Conservation (phyloP, 768 basidiomycete genomes). For the Mycena belliarum region DNA sequence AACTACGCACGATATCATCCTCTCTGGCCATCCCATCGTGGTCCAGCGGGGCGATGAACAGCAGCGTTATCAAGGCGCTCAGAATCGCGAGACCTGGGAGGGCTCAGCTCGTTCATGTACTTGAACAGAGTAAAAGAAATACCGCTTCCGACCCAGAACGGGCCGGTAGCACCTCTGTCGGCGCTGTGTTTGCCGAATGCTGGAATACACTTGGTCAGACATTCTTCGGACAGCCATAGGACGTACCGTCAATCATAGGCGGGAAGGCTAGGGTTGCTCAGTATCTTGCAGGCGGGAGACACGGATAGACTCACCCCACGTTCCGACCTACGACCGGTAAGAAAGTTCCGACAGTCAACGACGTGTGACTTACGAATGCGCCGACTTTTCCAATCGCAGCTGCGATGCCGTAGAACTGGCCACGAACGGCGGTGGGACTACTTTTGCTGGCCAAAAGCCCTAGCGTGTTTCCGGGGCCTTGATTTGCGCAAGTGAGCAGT, state of each 20-base stretch:
- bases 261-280: constrained; percentile 52
- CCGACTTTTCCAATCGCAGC: constrained; percentile 87
- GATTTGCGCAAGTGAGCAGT: constrained; percentile 27
- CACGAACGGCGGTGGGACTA: constrained; percentile 83
- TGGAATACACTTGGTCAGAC: constrained; percentile 24
- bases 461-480: constrained; percentile 84
- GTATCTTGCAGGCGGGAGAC: neutral
- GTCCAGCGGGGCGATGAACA: constrained; percentile 73
- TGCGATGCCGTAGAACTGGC: constrained; percentile 83
- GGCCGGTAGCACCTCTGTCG: constrained; percentile 70
- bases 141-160: constrained; percentile 87
- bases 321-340: constrained; percentile 44
- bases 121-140: constrained; percentile 10
- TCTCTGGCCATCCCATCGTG: constrained; percentile 81
- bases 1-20: constrained; percentile 56
- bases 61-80: constrained; percentile 69
- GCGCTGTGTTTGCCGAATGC: constrained; percentile 58
- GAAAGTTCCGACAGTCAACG: neutral
- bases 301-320: constrained; percentile 57
- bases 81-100: constrained; percentile 67
- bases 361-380: constrained; percentile 53
- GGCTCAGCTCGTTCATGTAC: constrained; percentile 3
- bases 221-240: neutral
- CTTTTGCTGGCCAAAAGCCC: constrained; percentile 86
- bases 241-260: constrained; percentile 59